These are phyloP conservation scores for Colletotrichum musae DNA, from an alignment of 2,329 filamentous ascomycete genomes.

Conservation along the genomic window DNA sequence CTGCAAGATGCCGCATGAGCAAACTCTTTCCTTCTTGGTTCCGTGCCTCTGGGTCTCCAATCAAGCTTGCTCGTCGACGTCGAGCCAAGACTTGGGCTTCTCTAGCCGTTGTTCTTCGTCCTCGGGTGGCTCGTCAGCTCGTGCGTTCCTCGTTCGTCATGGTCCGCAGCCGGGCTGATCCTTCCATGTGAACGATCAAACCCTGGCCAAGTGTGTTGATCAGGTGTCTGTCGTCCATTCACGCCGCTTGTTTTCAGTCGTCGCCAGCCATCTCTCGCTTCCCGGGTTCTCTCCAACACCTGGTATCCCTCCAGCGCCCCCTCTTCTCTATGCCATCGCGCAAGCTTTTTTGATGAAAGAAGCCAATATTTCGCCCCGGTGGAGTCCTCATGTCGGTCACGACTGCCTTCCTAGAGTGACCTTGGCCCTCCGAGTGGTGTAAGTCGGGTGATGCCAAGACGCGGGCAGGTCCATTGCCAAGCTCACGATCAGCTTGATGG, in stretches of 20 bases:
- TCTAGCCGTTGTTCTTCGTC: constrained; percentile 8
- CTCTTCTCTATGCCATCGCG: background rate
- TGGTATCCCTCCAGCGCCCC: constrained; percentile 4
- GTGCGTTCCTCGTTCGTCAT: constrained; percentile 12
- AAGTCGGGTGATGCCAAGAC: constrained; percentile 38
- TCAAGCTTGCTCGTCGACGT: background rate
- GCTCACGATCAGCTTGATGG: constrained; percentile 31
- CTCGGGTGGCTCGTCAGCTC: constrained; percentile 1
- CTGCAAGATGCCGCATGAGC: constrained; percentile 19
- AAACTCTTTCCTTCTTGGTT: constrained; percentile 1
- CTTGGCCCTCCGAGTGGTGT: constrained; percentile 26
- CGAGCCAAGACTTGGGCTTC: constrained; percentile 24
- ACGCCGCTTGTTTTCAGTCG: background rate
- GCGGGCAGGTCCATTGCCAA: constrained; percentile 33
- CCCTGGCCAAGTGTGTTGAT: constrained; percentile 14
- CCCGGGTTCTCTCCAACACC: background rate
- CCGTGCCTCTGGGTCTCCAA: constrained; percentile 8
- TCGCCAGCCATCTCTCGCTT: constrained; percentile 10
- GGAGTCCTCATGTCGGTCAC: constrained; percentile 26
- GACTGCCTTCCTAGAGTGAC: constrained; percentile 13
- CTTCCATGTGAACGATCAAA: constrained; percentile 4
- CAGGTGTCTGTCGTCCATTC: background rate
- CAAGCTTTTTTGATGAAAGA: constrained; percentile 27
- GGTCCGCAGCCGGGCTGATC: constrained; percentile 12
- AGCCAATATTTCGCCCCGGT: constrained; percentile 12